Percentiles rank a stretch among this genome's conserved stretches.
These are phyloP conservation scores for Boletellus deceptivus DNA, from an alignment of 1,284 basidiomycete genomes.

Conservation along the genomic window DNA sequence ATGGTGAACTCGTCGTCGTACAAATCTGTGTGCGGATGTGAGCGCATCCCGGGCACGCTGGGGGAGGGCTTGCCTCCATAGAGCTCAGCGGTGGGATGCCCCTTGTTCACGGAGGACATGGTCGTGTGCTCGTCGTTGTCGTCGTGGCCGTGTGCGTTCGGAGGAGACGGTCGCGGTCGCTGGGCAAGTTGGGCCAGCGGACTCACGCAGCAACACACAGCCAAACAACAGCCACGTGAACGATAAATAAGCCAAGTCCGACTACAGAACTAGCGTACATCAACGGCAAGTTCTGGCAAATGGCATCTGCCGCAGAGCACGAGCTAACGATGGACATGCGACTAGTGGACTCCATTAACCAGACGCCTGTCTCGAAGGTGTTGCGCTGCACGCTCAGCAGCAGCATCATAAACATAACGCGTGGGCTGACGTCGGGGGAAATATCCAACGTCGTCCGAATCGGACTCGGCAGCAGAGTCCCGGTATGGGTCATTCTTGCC, in stretches of 20 bases:
- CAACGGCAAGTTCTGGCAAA: conserved; percentile 17
- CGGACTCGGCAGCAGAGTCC: conserved; percentile 34
- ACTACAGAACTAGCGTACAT: conserved; percentile 32
- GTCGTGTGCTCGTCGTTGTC: conserved; percentile 5
- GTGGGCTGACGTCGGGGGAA: conserved; percentile 44
- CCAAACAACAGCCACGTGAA: conserved; percentile 22
- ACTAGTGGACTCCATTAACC: conserved; percentile 41
- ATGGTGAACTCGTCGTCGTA: conserved; percentile 43
- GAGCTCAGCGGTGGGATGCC: conserved; percentile 37
- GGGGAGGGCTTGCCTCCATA: conserved; percentile 32
- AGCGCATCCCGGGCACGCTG: conserved; percentile 2
- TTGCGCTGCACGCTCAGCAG: conserved; percentile 69
- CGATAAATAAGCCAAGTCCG: conserved; percentile 1
- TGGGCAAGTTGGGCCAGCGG: conserved; percentile 5
- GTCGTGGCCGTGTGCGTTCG: neutral
- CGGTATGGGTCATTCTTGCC: conserved; percentile 33
- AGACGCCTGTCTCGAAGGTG: conserved; percentile 47
- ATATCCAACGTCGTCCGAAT: conserved; percentile 37
- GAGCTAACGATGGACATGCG: neutral
- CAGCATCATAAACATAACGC: conserved; percentile 79
- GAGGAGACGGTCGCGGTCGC: conserved; percentile 1
- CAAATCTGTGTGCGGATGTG: conserved; percentile 31
- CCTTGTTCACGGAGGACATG: conserved; percentile 30
- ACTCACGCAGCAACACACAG: conserved; percentile 16
- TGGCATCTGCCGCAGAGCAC: conserved; percentile 15